Conservation (phyloP, 768 basidiomycete genomes). For the Hirschioporus abietinus region DNA sequence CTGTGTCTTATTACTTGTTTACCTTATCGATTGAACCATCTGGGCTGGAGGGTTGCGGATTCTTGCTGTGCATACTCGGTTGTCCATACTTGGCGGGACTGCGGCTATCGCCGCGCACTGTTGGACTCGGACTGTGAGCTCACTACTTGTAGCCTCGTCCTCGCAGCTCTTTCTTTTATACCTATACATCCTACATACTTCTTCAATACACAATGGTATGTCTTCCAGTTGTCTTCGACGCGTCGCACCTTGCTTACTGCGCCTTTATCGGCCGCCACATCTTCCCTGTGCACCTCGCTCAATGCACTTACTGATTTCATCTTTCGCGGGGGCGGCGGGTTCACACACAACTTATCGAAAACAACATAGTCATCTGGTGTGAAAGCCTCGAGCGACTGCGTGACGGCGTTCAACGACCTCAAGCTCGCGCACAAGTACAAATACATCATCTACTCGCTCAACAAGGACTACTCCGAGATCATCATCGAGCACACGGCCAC, state of each 20-base stretch:
- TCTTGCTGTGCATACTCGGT: neutral
- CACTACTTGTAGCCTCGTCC: neutral
- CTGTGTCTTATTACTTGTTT: neutral
- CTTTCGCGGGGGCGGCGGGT: neutral
- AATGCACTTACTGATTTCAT: neutral
- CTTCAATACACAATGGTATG: neutral
- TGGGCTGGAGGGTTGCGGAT: neutral
- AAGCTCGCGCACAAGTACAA: conserved; percentile 74
- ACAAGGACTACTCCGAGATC: conserved; percentile 60
- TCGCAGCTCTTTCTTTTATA: neutral
- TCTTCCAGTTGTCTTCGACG: neutral
- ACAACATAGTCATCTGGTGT: neutral
- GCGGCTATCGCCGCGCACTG: neutral
- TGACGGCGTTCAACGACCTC: conserved; percentile 51
- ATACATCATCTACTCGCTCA: conserved; percentile 80
- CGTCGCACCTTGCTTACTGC: neutral
- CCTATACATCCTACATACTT: neutral
- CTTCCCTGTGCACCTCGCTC: neutral
- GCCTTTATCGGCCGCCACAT: neutral
- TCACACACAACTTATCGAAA: neutral
- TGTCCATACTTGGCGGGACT: neutral
- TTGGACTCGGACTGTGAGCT: neutral
- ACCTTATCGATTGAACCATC: neutral
- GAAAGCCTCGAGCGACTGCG: neutral
- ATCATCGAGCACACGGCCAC: conserved; percentile 63